phyloP scores from a whole-genome alignment of 2,329 filamentous ascomycete genomes.

The Phyllosticta citriasiana region DNA sequence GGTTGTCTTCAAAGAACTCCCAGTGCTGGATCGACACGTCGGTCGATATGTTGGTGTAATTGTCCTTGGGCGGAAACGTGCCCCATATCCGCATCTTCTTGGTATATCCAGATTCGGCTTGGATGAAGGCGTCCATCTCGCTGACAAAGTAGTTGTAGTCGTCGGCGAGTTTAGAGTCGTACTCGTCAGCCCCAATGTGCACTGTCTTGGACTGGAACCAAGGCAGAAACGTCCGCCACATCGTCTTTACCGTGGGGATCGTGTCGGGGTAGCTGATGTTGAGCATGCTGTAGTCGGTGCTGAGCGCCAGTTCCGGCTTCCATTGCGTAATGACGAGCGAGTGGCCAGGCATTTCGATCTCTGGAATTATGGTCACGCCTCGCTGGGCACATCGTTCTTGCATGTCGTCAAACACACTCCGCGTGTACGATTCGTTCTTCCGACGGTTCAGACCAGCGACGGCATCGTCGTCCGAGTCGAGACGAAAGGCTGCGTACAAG shows the following conservation, averaged over 20 bases:
- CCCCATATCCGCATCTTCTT: conserved; percentile 30
- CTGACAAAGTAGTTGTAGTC: conserved; percentile 30
- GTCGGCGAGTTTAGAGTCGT: conserved; percentile 23
- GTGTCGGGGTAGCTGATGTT: conserved; percentile 28
- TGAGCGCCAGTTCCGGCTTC: conserved; percentile 28
- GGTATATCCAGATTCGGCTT: conserved; percentile 16
- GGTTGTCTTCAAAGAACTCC: conserved; percentile 41
- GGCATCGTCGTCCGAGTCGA: conserved; percentile 39
- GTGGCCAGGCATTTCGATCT: conserved; percentile 29
- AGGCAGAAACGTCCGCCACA: conserved; percentile 29
- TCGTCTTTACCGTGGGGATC: conserved; percentile 26
- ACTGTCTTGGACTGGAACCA: conserved; percentile 30
- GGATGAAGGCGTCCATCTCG: conserved; percentile 24
- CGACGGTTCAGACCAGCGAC: conserved; percentile 40
- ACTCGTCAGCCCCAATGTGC: conserved; percentile 30
- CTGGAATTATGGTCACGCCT: conserved; percentile 27
- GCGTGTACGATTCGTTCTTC: conserved; percentile 28
- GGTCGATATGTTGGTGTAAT: conserved; percentile 31
- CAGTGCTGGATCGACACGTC: conserved; percentile 38
- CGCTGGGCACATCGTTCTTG: conserved; percentile 25
- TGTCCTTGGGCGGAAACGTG: conserved; percentile 34
- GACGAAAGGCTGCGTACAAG: conserved; percentile 47
- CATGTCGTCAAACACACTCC: conserved; percentile 26
- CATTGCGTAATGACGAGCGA: conserved; percentile 29
- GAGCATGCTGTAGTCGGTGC: conserved; percentile 27